Evolutionary conservation across 2,329 filamentous ascomycete genomes (phyloP).

Genomic region (Alternaria atra): DNA sequence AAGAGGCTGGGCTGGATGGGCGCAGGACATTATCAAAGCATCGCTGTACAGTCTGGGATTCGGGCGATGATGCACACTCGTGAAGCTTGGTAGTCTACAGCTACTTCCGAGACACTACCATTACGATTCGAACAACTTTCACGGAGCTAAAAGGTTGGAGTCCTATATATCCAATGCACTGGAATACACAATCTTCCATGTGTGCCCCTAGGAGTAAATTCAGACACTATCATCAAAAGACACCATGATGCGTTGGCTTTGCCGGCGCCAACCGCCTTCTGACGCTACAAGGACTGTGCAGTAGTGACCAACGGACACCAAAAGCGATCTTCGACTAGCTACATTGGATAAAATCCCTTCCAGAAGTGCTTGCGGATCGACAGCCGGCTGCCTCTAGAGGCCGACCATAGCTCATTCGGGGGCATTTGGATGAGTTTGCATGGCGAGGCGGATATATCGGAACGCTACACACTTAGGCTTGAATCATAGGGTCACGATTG

Average conservation of each 20-base stretch:
- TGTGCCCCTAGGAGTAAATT: background rate
- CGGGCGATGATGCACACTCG: slow-evolving; percentile 10
- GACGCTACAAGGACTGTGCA: background rate
- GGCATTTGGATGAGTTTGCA: background rate
- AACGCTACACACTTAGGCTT: slow-evolving; percentile 5
- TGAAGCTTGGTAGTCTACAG: background rate
- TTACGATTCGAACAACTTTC: background rate
- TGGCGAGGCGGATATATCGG: slow-evolving; percentile 8
- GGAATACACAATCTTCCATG: background rate
- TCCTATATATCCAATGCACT: background rate
- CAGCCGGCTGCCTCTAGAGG: background rate
- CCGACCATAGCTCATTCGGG: background rate
- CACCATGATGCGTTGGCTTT: background rate
- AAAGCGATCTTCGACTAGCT: background rate
- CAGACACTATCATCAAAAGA: background rate
- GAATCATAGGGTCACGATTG: slow-evolving; percentile 2
- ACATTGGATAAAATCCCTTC: background rate
- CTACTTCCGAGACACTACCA: background rate
- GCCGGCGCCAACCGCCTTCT: background rate
- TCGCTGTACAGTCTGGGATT: slow-evolving; percentile 38
- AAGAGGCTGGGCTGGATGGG: slow-evolving; percentile 65
- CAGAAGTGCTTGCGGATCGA: background rate
- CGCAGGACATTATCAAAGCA: slow-evolving; percentile 50
- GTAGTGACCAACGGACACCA: background rate
- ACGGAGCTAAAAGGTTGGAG: background rate